Evolutionary conservation across 257 asterid species (phyloP).

Genomic region (Catharanthus roseus): DNA sequence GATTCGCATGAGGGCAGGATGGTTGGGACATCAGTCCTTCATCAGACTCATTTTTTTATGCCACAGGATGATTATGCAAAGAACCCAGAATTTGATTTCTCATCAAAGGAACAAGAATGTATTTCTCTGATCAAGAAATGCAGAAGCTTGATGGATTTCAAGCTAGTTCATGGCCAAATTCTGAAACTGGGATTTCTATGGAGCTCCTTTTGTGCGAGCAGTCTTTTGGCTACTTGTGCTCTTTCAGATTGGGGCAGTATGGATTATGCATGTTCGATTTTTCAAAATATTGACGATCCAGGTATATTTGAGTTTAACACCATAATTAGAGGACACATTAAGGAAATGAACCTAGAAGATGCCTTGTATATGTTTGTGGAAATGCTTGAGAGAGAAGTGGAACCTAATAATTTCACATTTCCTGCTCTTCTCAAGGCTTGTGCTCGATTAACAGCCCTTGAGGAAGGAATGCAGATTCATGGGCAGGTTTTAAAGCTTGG

Average conservation of each 20-base stretch:
- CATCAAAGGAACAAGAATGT: slow-evolving; percentile 55
- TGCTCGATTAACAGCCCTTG: slow-evolving; percentile 28
- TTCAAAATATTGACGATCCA: slow-evolving; percentile 45
- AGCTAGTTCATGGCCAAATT: slow-evolving; percentile 60
- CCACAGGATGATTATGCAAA: slow-evolving; percentile 28
- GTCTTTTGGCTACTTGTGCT: slow-evolving; percentile 69
- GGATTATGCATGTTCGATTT: slow-evolving; percentile 76
- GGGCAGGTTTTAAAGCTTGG: slow-evolving; percentile 62
- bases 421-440: slow-evolving; percentile 63
- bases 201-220: slow-evolving; percentile 59
- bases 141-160: slow-evolving; percentile 43
- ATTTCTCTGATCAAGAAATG: slow-evolving; percentile 52
- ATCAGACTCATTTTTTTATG: slow-evolving; percentile 37
- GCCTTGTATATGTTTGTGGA: slow-evolving; percentile 43
- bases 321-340: slow-evolving; percentile 55
- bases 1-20: slow-evolving; percentile 25
- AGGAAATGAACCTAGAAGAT: slow-evolving; percentile 38
- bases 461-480: slow-evolving; percentile 63
- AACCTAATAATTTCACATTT: slow-evolving; percentile 59
- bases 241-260: slow-evolving; percentile 80
- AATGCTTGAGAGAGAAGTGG: slow-evolving; percentile 56
- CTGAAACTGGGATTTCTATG: slow-evolving; percentile 58
- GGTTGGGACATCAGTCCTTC: slow-evolving; percentile 58
- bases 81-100: slow-evolving; percentile 34
- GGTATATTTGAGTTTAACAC: slow-evolving; percentile 59